Evolutionary conservation across 306 rosid genomes (phyloP).

Genomic region (Canavalia gladiata): DNA sequence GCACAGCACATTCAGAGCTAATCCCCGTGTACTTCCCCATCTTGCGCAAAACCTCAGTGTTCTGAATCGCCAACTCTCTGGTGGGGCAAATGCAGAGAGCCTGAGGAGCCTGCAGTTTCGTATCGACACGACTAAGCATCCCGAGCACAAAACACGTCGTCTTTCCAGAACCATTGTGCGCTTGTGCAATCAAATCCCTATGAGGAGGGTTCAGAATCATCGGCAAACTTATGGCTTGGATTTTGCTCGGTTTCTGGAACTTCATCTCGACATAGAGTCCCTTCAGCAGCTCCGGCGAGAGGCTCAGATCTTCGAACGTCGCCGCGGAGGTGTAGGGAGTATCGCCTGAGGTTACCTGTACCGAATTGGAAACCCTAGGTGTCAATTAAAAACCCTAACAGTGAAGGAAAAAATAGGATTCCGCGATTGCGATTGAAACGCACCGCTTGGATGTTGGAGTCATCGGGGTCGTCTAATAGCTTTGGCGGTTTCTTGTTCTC

Average conservation of each 20-base stretch:
- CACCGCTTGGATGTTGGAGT: constrained; percentile 81
- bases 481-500: constrained; percentile 52
- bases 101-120: constrained; percentile 72
- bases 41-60: constrained; percentile 82
- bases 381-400: constrained; percentile 8
- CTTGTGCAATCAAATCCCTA: constrained; percentile 87
- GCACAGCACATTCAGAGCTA: constrained; percentile 80
- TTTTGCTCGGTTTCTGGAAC: constrained; percentile 88
- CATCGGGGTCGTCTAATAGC: constrained; percentile 83
- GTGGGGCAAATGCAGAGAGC: constrained; percentile 95
- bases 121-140: constrained; percentile 92
- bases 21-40: constrained; percentile 87
- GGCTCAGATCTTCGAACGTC: constrained; percentile 72
- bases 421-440: constrained; percentile 46
- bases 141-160: constrained; percentile 97
- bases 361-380: constrained; percentile 23
- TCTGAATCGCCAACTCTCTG: constrained; percentile 92
- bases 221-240: constrained; percentile 87
- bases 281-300: constrained; percentile 75
- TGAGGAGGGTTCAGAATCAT: constrained; percentile 86
- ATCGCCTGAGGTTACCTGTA: constrained; percentile 71
- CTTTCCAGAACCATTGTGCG: constrained; percentile 96
- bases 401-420: neutral
- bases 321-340: constrained; percentile 90
- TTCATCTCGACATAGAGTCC: constrained; percentile 89